Base-by-base conservation (phyloP, 495 filamentous ascomycete genomes). In the Ramalina peruviana region DNA sequence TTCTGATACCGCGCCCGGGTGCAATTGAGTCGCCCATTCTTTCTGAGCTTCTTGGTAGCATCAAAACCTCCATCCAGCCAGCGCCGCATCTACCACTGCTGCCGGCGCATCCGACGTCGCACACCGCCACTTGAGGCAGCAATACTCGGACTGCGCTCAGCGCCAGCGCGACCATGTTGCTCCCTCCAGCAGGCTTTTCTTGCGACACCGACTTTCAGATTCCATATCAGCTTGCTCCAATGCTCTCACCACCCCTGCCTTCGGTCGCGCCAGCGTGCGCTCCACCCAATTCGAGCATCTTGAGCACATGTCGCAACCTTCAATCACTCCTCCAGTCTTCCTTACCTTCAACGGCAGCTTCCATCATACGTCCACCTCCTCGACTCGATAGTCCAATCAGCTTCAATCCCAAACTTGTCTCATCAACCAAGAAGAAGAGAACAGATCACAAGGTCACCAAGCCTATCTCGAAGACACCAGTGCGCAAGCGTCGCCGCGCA, bases 151-250 rank as follows among this genome's bases (percentile, higher is more conserved):
- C 43, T 16, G 40, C 40, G 30, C 15, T 4, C 17, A 21, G 19
- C 4, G 12, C 25, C 36, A 37, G 10, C n/a, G 30, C 19, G 33
- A 40, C 20, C 40, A 45, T 42, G 30, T 86, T 87, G 83, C 62
- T 87, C 45, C 78, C 86, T 54, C 82, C 81, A 43, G 85, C 82
- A 12, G 81, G 82, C 36, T 65, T 87, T 40, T 66, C 79, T 39
- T 83, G 81, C 76, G 82, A 85, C 65, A 66, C 71, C 62, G 76
- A 72, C 64, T 75, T 69, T 50, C 51, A 48, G 19, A 61, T 66
- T 55, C 44, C 61, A 64, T 57, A 66, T 66, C 43, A 71, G 37
- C 51, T 40, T 33, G 54, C 62, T 58, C 63, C 62, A 63, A 9
- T 76, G 79, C 55, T 79, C 78, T 73, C 76, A 55, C 75, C 73